Evolutionary conservation across 805 yeast genomes (phyloP).

Genomic region (Grigorovia jiainica): DNA sequence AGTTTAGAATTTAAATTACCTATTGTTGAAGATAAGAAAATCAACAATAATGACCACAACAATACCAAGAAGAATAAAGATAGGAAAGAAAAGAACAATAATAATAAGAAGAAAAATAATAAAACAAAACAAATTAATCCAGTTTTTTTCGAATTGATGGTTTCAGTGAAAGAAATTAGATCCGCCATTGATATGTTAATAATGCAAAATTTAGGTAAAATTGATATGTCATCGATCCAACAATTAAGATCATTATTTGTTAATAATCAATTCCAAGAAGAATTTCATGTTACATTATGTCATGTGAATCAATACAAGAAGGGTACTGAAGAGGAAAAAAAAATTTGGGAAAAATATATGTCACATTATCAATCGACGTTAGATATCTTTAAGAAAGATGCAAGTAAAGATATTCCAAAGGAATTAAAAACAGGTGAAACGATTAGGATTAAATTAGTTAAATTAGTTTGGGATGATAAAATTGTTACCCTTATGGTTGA

Average conservation of each 20-base stretch:
- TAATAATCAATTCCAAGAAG: conserved; percentile 35
- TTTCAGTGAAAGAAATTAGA: conserved; percentile 8
- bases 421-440: conserved; percentile 14
- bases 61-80: not conserved
- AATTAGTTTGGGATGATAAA: conserved; percentile 41
- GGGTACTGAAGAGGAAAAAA: conserved; percentile 19
- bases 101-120: conserved; percentile 8
- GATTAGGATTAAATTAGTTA: conserved; percentile 35
- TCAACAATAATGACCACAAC: not conserved
- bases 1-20: conserved; percentile 52
- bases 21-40: not conserved
- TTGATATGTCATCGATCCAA: not conserved
- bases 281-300: conserved; percentile 60
- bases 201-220: conserved; percentile 1
- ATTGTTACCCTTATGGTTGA: conserved; percentile 48
- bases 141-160: conserved; percentile 34
- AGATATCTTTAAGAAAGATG: conserved; percentile 2
- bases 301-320: conserved; percentile 34
- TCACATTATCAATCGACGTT: conserved; percentile 13
- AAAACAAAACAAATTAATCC: conserved; percentile 23
- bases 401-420: conserved; percentile 1
- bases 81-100: conserved; percentile 10
- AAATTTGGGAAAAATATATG: conserved; percentile 22
- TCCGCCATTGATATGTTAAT: not conserved
- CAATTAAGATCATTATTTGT: conserved; percentile 1